phyloP scores from a whole-genome alignment of 345 rosid species.

The Balakata baccata region DNA sequence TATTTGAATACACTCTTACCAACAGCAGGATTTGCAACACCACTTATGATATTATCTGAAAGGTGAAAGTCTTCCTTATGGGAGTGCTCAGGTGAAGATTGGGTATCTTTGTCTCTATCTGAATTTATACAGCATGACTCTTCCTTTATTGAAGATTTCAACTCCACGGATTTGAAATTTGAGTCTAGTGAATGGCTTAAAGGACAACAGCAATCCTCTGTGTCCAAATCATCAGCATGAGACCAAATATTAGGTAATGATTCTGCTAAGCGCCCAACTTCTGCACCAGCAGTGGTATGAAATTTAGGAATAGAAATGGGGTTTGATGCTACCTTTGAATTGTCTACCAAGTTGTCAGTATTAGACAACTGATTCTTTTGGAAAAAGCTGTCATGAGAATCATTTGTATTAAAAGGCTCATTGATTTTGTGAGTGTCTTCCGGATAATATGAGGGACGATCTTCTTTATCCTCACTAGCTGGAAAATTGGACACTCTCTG shows the following conservation, averaged over 20 bases:
- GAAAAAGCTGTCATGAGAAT: constrained; percentile 21
- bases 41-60: constrained; percentile 35
- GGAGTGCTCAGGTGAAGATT: constrained; percentile 23
- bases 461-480: constrained; percentile 28
- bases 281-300: constrained; percentile 23
- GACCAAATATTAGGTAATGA: constrained; percentile 68
- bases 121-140: constrained; percentile 31
- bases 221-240: constrained; percentile 26
- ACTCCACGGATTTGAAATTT: constrained; percentile 31
- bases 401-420: constrained; percentile 15
- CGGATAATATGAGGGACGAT: constrained; percentile 17
- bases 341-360: constrained; percentile 29
- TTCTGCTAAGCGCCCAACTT: constrained; percentile 40
- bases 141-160: constrained; percentile 38
- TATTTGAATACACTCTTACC: constrained; percentile 49
- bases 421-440: constrained; percentile 22
- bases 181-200: constrained; percentile 64
- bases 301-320: constrained; percentile 45
- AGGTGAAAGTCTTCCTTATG: constrained; percentile 30
- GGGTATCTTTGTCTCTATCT: constrained; percentile 28
- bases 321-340: constrained; percentile 34
- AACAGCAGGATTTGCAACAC: constrained; percentile 40
- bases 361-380: constrained; percentile 25
- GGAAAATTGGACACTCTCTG: constrained; percentile 22
- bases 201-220: constrained; percentile 30